Base-by-base conservation (phyloP, 2,329 filamentous ascomycete species). In the Epicoccum sorghinum region DNA sequence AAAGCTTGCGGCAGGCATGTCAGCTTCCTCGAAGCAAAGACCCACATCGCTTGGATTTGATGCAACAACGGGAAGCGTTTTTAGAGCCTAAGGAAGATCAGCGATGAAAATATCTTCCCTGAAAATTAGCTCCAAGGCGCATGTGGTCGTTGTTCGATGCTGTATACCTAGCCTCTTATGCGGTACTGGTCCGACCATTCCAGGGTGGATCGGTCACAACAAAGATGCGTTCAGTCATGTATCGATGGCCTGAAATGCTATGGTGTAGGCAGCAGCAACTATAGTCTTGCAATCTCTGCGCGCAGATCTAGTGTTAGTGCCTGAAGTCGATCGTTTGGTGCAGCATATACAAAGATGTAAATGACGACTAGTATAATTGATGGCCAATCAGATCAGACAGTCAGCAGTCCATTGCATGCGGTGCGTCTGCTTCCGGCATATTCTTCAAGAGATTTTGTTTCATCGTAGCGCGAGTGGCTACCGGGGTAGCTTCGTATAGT, bases 21-120 rank as follows among this genome's bases (percentile, higher is more conserved):
- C 42, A 32, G 18, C 38, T 41, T 27, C 33, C 13, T 36, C 12
- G 29, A 40, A 29, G 40, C 29, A 18, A 12, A 42, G 46, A 50
- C 41, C 46, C 52, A 47, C 52, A 42, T 55, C n/a, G 37, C 23
- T 42, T 25, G 37, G 32, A 35, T 45, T 22, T 42, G 37, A 49
- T 55, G 47, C 42, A 55, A 55, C 47, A 37, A 23, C 42, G 47
- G 46, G 37, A 27, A 18, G 18, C 32, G n/a, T 47, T 33, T n/a
- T 42, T 22, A 39, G 30, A 13, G 22, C 7, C 33, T 10, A 23
- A 9, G 37, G 25, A n/a, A 18, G 52, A 55, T 45, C 42, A 33
- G 25, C n/a, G 10, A 18, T 35, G 32, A 33, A 33, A 13, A n/a
- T 13, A 13, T 33, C 32, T 33, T 33, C 32, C 32, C 13, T 33